Base-by-base conservation (phyloP, 2,329 filamentous ascomycete species). In the Apiospora sp. region DNA sequence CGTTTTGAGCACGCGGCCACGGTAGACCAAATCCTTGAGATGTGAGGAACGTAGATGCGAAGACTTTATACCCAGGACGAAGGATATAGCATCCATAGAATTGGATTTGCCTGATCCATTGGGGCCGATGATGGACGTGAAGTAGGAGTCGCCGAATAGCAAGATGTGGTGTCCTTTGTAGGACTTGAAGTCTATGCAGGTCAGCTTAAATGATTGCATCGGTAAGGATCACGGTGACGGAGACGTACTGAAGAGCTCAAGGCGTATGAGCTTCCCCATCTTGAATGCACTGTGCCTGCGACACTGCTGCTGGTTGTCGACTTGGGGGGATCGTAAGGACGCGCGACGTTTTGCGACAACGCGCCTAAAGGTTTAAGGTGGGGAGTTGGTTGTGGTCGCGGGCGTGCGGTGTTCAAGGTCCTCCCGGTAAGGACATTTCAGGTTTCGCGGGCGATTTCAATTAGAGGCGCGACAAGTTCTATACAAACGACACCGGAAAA, bases 21-120 rank as follows among this genome's bases (percentile, higher is more conserved):
- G 95, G 82, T 99, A 99, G 71, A 99, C 94, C 48, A 99, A 89
- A 81, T 99, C 96, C 83, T 94, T 94, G 34, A 99, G 90, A 79
- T 98, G 95, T 48, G 94, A 91, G 4, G 97, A 99, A 79, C 96
- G 94, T 71, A 99, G 88, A 82, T 98, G 96, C n/a, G 96, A 97
- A 3, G 96, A 99, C 82, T 98, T 98, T 83, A 99, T 98, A 76
- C 96, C 96, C 72, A 99, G 90, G 73, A 99, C 96, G 84, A 99
- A 99, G 76, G 96, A 99, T 78, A 99, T 99, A 77, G 96, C 96
- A 82, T 99, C 96, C 96, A 99, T 99, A 73, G 95, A 98, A 83
- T 99, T 99, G 27, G 96, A 99, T 84, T 99, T 99, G 76, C 96
- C 96, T 48, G 96, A 98, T 87, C 96, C 96, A 95, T 99, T 99